Percentiles rank a stretch among this genome's conserved stretches.
phyloP scores from a whole-genome alignment of 345 rosid genomes.

The Conringia planisiliqua region DNA sequence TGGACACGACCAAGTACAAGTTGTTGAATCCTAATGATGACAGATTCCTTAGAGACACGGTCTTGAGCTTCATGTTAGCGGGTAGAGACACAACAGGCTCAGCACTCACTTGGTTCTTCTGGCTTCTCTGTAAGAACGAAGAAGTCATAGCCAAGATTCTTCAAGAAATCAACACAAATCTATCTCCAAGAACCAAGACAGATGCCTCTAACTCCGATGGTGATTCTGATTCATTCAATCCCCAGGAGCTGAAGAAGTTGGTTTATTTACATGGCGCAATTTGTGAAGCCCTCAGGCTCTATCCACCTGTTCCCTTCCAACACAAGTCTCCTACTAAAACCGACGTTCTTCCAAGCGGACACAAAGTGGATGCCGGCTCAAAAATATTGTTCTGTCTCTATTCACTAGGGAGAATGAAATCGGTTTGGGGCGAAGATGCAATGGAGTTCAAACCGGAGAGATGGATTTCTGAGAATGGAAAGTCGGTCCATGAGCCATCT shows the following conservation, averaged over 20 bases:
- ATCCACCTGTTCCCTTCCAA: slow-evolving; percentile 44
- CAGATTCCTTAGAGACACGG: slow-evolving; percentile 39
- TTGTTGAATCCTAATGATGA: slow-evolving; percentile 22
- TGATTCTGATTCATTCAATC: slow-evolving; percentile 15
- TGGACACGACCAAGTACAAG: slow-evolving; percentile 23
- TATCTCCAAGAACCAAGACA: not conserved
- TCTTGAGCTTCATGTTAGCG: slow-evolving; percentile 38
- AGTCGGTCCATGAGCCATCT: slow-evolving; percentile 36
- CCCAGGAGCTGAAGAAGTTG: slow-evolving; percentile 17
- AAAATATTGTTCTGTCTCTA: slow-evolving; percentile 35
- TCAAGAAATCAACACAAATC: slow-evolving; percentile 31
- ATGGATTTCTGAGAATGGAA: slow-evolving; percentile 40
- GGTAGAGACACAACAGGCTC: slow-evolving; percentile 46
- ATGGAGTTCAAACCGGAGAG: slow-evolving; percentile 43
- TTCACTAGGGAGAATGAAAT: slow-evolving; percentile 41
- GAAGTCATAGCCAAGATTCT: slow-evolving; percentile 31
- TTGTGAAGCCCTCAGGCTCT: slow-evolving; percentile 43
- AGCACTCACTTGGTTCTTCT: slow-evolving; percentile 50
- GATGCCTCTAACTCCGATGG: not conserved
- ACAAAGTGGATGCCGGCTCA: slow-evolving; percentile 20
- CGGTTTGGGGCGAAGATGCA: slow-evolving; percentile 48
- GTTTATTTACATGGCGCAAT: slow-evolving; percentile 45
- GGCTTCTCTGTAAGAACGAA: slow-evolving; percentile 38
- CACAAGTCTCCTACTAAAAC: slow-evolving; percentile 32
- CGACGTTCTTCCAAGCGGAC: slow-evolving; percentile 52